Evolutionary conservation across 2,329 filamentous ascomycete species (phyloP).

Genomic region (Colletotrichum kahawae): DNA sequence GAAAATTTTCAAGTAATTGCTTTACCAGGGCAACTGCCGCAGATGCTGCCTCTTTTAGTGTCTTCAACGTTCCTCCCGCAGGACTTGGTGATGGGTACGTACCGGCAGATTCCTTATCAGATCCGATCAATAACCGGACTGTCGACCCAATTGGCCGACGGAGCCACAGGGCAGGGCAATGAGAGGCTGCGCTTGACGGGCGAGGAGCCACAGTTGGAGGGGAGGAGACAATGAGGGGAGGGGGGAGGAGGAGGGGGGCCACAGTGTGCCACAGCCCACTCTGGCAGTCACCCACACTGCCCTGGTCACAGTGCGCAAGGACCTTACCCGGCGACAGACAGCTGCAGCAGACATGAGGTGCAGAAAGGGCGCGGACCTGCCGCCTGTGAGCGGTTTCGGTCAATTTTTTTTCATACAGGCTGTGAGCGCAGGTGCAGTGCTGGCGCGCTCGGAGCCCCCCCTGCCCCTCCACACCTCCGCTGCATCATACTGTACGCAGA

Average conservation of each 20-base stretch:
- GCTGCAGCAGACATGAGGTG: neutral
- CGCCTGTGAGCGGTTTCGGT: conserved; percentile 6
- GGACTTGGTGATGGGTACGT: conserved; percentile 9
- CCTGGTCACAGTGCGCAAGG: neutral
- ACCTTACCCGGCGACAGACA: neutral
- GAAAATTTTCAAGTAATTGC: neutral
- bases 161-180: neutral
- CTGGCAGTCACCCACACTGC: neutral
- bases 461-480: conserved; percentile 25
- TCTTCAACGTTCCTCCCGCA: neutral
- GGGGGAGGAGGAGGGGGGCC: neutral
- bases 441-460: conserved; percentile 3
- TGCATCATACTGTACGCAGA: conserved; percentile 14
- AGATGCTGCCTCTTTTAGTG: conserved; percentile 6
- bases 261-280: neutral
- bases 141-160: conserved; percentile 8
- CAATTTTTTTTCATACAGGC: neutral
- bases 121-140: conserved; percentile 16
- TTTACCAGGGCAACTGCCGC: conserved; percentile 3
- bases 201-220: neutral
- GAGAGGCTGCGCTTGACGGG: neutral
- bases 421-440: neutral
- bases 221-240: neutral
- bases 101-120: conserved; percentile 16
- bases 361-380: neutral